phyloP scores from a whole-genome alignment of 208 protist species.

The Trypanosoma avium region DNA sequence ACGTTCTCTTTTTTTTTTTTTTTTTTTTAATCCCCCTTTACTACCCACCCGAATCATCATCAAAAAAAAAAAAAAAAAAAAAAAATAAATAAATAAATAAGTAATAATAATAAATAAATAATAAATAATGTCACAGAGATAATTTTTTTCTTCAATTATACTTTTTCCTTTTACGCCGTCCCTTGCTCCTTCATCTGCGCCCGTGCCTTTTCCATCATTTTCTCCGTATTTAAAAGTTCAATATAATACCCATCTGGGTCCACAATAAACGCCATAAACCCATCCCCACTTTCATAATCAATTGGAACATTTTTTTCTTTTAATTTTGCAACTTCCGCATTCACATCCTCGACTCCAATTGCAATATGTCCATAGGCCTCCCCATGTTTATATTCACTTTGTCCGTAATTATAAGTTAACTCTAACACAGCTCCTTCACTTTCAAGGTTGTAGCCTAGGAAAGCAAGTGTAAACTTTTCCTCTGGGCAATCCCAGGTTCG shows the following conservation, averaged over 20 bases:
- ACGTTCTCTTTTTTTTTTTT: no score
- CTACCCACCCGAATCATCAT: no score
- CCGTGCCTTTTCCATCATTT: conserved; percentile 63
- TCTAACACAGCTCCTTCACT: conserved; percentile 69
- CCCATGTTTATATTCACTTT: conserved; percentile 64
- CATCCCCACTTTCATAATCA: conserved; percentile 70
- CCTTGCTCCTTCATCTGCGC: conserved; percentile 76
- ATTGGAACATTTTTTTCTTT: conserved; percentile 48
- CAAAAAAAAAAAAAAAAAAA: background rate
- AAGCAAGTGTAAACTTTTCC: conserved; percentile 81
- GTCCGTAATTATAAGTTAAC: conserved; percentile 88
- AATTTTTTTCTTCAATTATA: background rate
- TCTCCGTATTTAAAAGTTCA: conserved; percentile 79
- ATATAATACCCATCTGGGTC: conserved; percentile 88
- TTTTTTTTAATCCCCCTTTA: no score
- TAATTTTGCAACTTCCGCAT: conserved; percentile 41
- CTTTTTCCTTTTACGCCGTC: conserved; percentile 8
- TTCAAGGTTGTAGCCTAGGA: conserved; percentile 79
- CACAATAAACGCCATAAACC: conserved; percentile 85
- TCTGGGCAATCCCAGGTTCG: conserved; percentile 77
- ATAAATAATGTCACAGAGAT: background rate
- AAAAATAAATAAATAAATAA: background rate
- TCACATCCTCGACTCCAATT: conserved; percentile 82
- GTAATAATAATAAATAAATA: background rate
- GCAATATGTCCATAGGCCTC: conserved; percentile 82